These are phyloP conservation scores for Trichoderma atrobrunneum DNA, from an alignment of 2,329 filamentous ascomycete species.

Conservation along the genomic window DNA sequence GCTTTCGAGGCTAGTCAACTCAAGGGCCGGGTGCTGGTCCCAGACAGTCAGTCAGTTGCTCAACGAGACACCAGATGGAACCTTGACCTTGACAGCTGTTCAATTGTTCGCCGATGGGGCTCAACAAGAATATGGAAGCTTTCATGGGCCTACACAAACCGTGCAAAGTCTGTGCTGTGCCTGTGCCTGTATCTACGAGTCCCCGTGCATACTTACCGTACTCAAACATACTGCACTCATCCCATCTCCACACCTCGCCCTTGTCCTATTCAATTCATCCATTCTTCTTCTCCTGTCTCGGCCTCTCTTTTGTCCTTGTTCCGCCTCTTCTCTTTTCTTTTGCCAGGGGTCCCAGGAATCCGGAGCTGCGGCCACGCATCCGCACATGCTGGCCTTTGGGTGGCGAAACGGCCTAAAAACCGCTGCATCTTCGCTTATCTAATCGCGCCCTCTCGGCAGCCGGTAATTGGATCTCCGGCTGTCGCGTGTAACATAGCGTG, in stretches of 20 bases:
- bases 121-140: not conserved
- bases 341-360: not conserved
- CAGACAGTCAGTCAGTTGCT: not conserved
- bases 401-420: not conserved
- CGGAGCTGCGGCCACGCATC: not conserved
- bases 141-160: too few relatives aligned
- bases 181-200: not conserved
- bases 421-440: not conserved
- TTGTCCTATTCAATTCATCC: not conserved
- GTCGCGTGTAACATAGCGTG: not conserved
- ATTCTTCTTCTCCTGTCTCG: not conserved
- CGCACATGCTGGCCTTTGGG: not conserved
- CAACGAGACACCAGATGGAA: not conserved
- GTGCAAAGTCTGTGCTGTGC: not conserved
- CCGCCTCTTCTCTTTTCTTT: not conserved
- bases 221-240: not conserved
- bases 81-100: not conserved
- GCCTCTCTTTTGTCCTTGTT: not conserved
- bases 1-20: not conserved
- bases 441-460: not conserved
- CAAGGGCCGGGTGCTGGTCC: not conserved
- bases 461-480: conserved; percentile 3
- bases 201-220: not conserved
- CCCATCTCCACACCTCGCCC: not conserved
- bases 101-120: not conserved